Base-by-base conservation (phyloP, 129 eudicot genomes). In the Scalesia atractyloides region DNA sequence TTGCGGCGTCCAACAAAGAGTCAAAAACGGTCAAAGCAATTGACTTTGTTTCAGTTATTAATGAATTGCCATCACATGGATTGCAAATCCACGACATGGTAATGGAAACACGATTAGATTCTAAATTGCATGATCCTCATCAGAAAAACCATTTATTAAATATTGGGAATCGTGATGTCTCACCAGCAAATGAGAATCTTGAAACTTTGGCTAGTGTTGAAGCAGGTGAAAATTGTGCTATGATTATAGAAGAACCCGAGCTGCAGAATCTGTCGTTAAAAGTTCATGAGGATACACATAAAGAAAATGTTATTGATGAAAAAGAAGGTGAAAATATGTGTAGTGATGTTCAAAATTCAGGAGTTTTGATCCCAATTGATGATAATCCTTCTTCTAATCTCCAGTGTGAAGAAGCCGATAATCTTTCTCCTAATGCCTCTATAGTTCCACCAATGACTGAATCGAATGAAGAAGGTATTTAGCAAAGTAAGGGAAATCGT, bases 31-130 rank as follows among this genome's bases (percentile, higher is more conserved):
- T 76, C 6, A 85, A 89, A 72, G 74, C 88, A 65, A 84, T 89
- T 36, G 84, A 82, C 68, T 85, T 87, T 76, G 75, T 69, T 26
- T 82, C 95, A 43, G 62, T 78, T 57, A 65, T 84, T 63, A 84
- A 85, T 79, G 78, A 83, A 73, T 66, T 85, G 67, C 88, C 89
- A 34, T 72, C 90, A 63, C 81, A 82, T 76, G 95, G 92, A 70
- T 76, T 87, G 71, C 95, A 84, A 66, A 76, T 86, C 18, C 81
- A 52, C 44, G 86, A 85, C 64, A 30, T 86, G 20, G 49, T 78
- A 12, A 33, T 79, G 56, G 26, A 37, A 50, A 67, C 73, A 73
- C 81, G 75, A 68, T 43, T 68, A 72, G 69, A 82, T 64, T 76
- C 51, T 66, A 66, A 66, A n/a, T 13, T 66, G 49, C 60, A 68